These are phyloP conservation scores for Colletotrichum sp. DNA, from an alignment of 2,329 filamentous ascomycete genomes.

Conservation along the genomic window DNA sequence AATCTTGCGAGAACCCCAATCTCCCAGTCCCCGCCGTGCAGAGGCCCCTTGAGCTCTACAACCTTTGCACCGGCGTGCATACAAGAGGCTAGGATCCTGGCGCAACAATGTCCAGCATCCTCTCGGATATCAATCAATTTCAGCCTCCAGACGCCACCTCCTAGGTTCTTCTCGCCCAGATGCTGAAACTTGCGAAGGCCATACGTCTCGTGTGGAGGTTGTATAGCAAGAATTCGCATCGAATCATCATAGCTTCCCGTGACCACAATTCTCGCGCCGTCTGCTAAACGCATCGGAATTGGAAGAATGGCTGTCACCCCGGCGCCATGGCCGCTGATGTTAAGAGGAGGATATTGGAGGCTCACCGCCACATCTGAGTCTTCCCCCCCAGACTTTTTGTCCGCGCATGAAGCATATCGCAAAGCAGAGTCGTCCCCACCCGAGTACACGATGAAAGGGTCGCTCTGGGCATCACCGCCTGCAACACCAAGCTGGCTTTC, in stretches of 20 bases:
- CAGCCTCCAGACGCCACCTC: conserved; percentile 86
- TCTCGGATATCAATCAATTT: conserved; percentile 57
- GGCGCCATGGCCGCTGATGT: conserved; percentile 63
- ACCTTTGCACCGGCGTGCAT: conserved; percentile 89
- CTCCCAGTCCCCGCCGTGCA: conserved; percentile 51
- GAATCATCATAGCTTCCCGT: conserved; percentile 94
- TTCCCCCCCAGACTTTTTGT: conserved; percentile 13
- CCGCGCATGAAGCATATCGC: conserved; percentile 46
- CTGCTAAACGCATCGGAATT: conserved; percentile 47
- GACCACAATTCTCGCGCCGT: conserved; percentile 64
- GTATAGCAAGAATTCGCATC: conserved; percentile 69
- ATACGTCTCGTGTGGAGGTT: conserved; percentile 44
- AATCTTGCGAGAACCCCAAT: conserved; percentile 75
- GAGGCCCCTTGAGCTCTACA: conserved; percentile 47
- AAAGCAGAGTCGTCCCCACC: conserved; percentile 79
- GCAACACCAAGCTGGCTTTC: neutral
- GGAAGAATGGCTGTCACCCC: conserved; percentile 90
- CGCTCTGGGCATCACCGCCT: conserved; percentile 7
- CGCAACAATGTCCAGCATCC: conserved; percentile 29
- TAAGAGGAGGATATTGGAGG: conserved; percentile 24
- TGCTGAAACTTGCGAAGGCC: conserved; percentile 50
- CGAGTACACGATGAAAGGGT: conserved; percentile 58
- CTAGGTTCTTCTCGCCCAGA: conserved; percentile 71
- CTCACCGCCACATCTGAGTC: neutral
- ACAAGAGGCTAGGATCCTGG: conserved; percentile 78